phyloP scores from a whole-genome alignment of 352 stramenopile genomes.

The Poterioochromonas sp. region DNA sequence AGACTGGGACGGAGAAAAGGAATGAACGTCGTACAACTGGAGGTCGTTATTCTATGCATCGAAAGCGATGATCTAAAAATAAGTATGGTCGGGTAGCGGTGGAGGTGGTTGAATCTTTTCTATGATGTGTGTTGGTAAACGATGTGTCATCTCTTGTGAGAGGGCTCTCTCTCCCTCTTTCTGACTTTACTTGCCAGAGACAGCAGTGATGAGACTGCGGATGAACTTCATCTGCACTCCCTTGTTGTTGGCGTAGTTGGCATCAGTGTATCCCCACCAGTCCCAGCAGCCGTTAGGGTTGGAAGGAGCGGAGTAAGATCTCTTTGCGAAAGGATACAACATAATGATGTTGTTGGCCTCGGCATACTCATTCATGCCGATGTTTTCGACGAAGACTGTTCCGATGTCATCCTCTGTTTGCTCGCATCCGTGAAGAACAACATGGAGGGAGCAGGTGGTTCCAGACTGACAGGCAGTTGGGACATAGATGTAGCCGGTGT shows the following conservation, averaged over 20 bases:
- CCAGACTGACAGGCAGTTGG: constrained; percentile 1
- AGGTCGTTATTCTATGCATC: too few relatives aligned
- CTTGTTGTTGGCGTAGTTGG: neutral
- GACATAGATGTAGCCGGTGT: constrained; percentile 13
- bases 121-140: too few relatives aligned
- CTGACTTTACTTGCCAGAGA: neutral
- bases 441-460: neutral
- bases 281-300: constrained; percentile 14
- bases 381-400: neutral
- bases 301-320: neutral
- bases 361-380: neutral
- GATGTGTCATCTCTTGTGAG: too few relatives aligned
- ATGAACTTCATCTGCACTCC: constrained; percentile 23
- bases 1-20: too few relatives aligned
- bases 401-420: neutral
- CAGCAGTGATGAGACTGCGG: neutral
- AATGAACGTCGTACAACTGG: too few relatives aligned
- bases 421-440: constrained; percentile 6
- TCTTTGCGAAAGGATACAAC: constrained; percentile 23
- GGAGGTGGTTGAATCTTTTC: too few relatives aligned
- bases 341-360: constrained; percentile 29
- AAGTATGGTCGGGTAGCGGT: too few relatives aligned
- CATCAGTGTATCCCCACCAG: constrained; percentile 18
- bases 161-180: too few relatives aligned
- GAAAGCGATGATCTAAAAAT: too few relatives aligned